These are phyloP conservation scores for Wickerhamomyces ciferrii DNA, from an alignment of 805 yeast species.

Conservation along the genomic window DNA sequence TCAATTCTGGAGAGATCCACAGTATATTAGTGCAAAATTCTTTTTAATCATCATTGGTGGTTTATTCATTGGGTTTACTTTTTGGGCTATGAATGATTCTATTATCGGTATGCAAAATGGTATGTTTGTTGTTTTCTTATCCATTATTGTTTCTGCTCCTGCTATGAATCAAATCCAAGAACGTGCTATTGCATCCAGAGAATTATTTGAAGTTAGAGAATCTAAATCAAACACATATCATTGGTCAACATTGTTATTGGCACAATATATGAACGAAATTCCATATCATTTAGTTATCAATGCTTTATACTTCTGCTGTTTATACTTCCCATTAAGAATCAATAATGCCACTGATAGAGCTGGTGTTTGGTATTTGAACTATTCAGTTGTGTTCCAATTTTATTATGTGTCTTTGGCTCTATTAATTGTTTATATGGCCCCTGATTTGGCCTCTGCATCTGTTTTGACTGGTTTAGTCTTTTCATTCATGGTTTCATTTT, in stretches of 20 bases:
- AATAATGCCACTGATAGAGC: constrained; percentile 35
- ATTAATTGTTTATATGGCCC: constrained; percentile 48
- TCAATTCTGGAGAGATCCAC: constrained; percentile 53
- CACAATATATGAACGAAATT: constrained; percentile 50
- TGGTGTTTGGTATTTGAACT: constrained; percentile 41
- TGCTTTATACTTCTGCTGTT: constrained; percentile 45
- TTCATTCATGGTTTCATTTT: constrained; percentile 24
- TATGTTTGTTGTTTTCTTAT: constrained; percentile 55
- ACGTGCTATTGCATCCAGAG: constrained; percentile 50
- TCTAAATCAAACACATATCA: constrained; percentile 66
- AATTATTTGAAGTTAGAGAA: constrained; percentile 65
- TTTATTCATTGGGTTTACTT: constrained; percentile 68
- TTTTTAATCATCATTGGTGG: constrained; percentile 46
- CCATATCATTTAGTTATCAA: constrained; percentile 49
- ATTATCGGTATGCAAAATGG: constrained; percentile 54
- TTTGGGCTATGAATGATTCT: constrained; percentile 49
- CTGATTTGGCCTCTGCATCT: constrained; percentile 63
- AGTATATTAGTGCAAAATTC: constrained; percentile 56
- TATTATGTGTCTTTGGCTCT: constrained; percentile 41
- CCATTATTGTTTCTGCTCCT: constrained; percentile 51
- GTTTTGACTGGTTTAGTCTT: constrained; percentile 42
- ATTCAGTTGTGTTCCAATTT: constrained; percentile 36
- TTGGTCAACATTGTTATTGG: constrained; percentile 54
- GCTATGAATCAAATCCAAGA: constrained; percentile 59
- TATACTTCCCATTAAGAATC: constrained; percentile 43